These are phyloP conservation scores for Madurella mycetomatis DNA, from an alignment of 2,329 filamentous ascomycete genomes.

Conservation along the genomic window DNA sequence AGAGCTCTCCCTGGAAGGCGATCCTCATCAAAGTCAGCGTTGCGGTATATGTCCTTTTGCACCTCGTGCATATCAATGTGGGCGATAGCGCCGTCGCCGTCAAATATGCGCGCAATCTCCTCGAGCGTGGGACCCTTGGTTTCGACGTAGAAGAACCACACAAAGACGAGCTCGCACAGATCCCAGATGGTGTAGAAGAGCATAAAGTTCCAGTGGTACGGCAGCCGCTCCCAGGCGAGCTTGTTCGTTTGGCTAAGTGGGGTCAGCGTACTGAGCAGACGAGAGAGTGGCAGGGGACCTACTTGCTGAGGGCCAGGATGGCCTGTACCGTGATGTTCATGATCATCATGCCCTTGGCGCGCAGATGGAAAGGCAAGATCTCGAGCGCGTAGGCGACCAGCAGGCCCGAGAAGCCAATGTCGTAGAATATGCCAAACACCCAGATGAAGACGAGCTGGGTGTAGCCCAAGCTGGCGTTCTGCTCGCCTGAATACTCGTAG, in stretches of 20 bases:
- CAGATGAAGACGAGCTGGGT: constrained; percentile 56
- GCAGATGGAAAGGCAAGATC: constrained; percentile 54
- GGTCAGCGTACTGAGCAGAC: not conserved
- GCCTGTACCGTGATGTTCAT: constrained; percentile 63
- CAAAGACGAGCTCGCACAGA: constrained; percentile 54
- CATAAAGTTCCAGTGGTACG: constrained; percentile 61
- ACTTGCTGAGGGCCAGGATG: constrained; percentile 57
- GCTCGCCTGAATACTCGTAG: constrained; percentile 43
- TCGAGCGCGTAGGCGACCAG: constrained; percentile 56
- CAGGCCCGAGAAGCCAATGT: constrained; percentile 56
- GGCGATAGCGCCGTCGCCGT: constrained; percentile 56
- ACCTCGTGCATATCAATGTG: constrained; percentile 52
- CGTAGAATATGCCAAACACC: constrained; percentile 56
- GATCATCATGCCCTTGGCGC: constrained; percentile 58
- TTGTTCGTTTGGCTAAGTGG: constrained; percentile 54
- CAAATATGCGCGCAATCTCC: constrained; percentile 66
- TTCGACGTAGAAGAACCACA: constrained; percentile 65
- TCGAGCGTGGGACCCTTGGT: constrained; percentile 68
- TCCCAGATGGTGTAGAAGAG: constrained; percentile 64
- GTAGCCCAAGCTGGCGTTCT: constrained; percentile 44
- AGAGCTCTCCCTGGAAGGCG: constrained; percentile 13
- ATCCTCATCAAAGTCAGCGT: constrained; percentile 9
- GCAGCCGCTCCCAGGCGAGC: constrained; percentile 56
- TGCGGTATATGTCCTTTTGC: constrained; percentile 46
- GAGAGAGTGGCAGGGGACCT: constrained; percentile 30